A percentile compares a stretch with the other conserved stretches of the same genome.
These are phyloP conservation scores for Vicia villosa DNA, from an alignment of 306 rosid genomes.

Conservation along the genomic window DNA sequence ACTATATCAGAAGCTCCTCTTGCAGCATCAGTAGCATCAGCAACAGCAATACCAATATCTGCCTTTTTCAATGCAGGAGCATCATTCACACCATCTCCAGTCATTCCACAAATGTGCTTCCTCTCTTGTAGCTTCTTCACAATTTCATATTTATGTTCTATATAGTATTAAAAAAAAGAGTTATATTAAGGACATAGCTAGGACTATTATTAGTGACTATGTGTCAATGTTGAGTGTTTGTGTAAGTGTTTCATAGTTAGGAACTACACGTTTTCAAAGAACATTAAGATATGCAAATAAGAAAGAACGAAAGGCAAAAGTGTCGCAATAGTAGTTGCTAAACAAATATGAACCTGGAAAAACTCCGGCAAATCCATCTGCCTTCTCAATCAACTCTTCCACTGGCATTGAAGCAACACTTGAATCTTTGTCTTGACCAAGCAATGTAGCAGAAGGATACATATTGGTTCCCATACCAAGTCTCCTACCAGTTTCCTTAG, in stretches of 20 bases:
- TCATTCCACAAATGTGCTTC: conserved; percentile 99
- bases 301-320: background rate
- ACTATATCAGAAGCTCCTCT: conserved; percentile 97
- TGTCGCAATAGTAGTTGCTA: background rate
- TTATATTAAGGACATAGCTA: conserved; percentile 7
- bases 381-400: conserved; percentile 91
- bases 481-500: conserved; percentile 94
- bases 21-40: conserved; percentile 99
- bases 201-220: background rate
- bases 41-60: conserved; percentile 97
- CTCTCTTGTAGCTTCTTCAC: conserved; percentile 95
- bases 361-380: conserved; percentile 99
- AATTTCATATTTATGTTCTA: conserved; percentile 96
- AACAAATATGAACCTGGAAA: conserved; percentile 73
- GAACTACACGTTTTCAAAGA: background rate
- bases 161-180: background rate
- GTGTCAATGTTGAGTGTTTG: background rate
- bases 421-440: conserved; percentile 86
- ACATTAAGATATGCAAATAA: background rate
- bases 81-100: conserved; percentile 99
- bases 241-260: background rate
- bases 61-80: conserved; percentile 99
- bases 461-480: conserved; percentile 99
- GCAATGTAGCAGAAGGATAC: conserved; percentile 94
- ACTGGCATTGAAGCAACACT: conserved; percentile 84